phyloP scores from a whole-genome alignment of 345 rosid genomes.

The Brassica juncea region DNA sequence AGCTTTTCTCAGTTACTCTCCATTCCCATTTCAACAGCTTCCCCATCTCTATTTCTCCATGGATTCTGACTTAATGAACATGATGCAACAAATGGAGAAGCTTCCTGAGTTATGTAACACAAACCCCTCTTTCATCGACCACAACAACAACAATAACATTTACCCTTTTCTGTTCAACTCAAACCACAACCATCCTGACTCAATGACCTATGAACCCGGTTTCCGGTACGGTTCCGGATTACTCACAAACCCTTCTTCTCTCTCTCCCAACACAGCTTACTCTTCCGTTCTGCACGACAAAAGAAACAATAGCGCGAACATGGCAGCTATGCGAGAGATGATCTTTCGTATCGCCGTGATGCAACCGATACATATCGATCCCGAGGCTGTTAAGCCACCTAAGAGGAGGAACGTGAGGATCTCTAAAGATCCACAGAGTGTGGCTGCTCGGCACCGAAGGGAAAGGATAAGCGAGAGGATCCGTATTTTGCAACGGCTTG shows the following conservation, averaged over 20 bases:
- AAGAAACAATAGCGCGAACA: slow-evolving; percentile 43
- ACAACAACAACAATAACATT: slow-evolving; percentile 33
- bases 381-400: slow-evolving; percentile 81
- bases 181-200: slow-evolving; percentile 34
- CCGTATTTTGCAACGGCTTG: slow-evolving; percentile 86
- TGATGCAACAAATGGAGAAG: slow-evolving; percentile 72
- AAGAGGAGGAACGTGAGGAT: slow-evolving; percentile 84
- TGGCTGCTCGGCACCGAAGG: slow-evolving; percentile 86
- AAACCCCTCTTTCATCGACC: slow-evolving; percentile 28
- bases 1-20: slow-evolving; percentile 28
- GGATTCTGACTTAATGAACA: slow-evolving; percentile 51
- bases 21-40: slow-evolving; percentile 36
- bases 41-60: slow-evolving; percentile 28
- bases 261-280: slow-evolving; percentile 26
- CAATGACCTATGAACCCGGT: slow-evolving; percentile 31
- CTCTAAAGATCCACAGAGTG: slow-evolving; percentile 95
- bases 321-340: slow-evolving; percentile 86
- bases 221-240: slow-evolving; percentile 35
- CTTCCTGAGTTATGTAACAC: slow-evolving; percentile 56
- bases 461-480: slow-evolving; percentile 90
- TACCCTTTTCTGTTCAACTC: slow-evolving; percentile 32
- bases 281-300: slow-evolving; percentile 40
- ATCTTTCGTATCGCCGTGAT: slow-evolving; percentile 83
- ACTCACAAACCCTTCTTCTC: slow-evolving; percentile 28
- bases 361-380: slow-evolving; percentile 87